Base-by-base conservation (phyloP, 1,139 yeast genomes). In the Scheffersomyces stambukii region DNA sequence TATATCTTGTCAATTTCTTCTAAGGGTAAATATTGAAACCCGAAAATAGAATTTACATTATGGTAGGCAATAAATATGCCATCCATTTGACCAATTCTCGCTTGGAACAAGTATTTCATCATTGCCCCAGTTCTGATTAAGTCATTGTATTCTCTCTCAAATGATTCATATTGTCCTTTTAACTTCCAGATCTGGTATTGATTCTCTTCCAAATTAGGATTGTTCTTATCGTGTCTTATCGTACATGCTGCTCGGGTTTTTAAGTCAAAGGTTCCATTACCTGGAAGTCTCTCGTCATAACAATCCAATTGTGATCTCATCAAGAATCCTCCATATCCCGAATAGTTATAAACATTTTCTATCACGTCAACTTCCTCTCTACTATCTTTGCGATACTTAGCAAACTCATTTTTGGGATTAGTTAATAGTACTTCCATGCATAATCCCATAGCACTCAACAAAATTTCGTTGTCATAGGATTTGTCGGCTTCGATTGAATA, bases 21-120 rank as follows among this genome's bases (percentile, higher is more conserved):
- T 28, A 88, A 57, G 1, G 95, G 91, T 16, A 91, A 55, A 53
- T 91, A 91, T 52, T 88, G 91, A 56, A 88, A 91, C 3, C 97
- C 98, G 54, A 91, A 84, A 48, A 89, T 75, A 25, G 78, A 65
- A 23, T 75, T 70, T 31, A 88, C 70, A 50, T 88, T 91, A 56
- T 91, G 98, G 51, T 81, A 91, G 0, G 96, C 96, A 14, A 91
- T 67, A 43, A 84, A 88, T 4, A 91, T 86, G 5, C 98, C 98
- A 54, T 89, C 96, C 98, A 91, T 91, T 45, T 83, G 79, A 2
- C 98, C 98, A 27, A 91, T 83, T 38, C 96, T 68, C 0, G 96
- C 97, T 52, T 91, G 98, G 40, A 89, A 66, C 8, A 85, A 72
- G 49, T 89, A 91, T 54, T 91, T 91, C 43, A 91, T 60, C 57